A percentile compares a stretch with the other conserved stretches of the same genome.
Evolutionary conservation across 73 alveolate genomes (phyloP).

Genomic region (Stentor roeselii): DNA sequence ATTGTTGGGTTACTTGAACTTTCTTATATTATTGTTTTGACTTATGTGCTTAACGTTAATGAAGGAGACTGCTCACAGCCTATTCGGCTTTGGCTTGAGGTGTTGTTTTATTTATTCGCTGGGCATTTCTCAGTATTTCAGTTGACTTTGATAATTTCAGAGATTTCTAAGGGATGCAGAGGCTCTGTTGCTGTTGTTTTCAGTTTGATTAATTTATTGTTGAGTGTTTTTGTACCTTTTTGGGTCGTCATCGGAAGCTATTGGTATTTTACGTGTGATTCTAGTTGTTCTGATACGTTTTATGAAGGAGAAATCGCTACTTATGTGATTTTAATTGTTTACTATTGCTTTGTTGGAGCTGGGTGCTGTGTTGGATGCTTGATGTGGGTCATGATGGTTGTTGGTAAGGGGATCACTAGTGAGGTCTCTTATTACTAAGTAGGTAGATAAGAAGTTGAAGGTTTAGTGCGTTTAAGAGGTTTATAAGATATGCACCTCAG

Average conservation of each 20-base stretch:
- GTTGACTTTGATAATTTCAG: neutral
- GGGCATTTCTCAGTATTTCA: too few species aligned
- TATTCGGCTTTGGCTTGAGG: neutral
- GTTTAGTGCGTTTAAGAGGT: too few species aligned
- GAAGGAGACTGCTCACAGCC: neutral
- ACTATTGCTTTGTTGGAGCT: neutral
- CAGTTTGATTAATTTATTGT: too few species aligned
- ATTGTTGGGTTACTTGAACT: neutral
- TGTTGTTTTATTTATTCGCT: neutral
- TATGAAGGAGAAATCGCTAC: neutral
- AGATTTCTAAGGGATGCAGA: neutral
- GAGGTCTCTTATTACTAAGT: too few species aligned
- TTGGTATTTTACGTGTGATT: neutral
- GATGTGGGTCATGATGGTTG: neutral
- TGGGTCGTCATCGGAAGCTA: neutral
- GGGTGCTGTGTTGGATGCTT: conserved; percentile 1
- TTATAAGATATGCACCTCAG: too few species aligned
- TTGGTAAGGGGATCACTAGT: neutral
- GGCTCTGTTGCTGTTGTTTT: neutral
- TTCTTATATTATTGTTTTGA: neutral
- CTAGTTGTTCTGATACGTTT: neutral
- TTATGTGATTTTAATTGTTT: neutral
- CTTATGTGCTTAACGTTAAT: neutral
- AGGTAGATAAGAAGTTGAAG: too few species aligned
- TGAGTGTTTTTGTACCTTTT: neutral